Base-by-base conservation (phyloP, 106 monocot species). In the Dioscorea dumetorum region DNA sequence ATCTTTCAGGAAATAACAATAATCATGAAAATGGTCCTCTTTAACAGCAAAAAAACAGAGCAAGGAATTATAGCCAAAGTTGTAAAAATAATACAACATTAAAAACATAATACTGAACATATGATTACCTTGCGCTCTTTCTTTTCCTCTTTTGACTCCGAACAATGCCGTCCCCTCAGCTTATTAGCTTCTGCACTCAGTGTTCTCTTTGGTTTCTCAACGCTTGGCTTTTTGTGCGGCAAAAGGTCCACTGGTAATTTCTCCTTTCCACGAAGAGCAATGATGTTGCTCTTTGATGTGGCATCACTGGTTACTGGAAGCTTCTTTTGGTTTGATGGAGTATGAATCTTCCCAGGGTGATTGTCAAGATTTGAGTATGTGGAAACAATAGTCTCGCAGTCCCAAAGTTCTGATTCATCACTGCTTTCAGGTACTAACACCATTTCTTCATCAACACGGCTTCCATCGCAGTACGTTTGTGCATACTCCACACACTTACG, bases 351-450 rank as follows among this genome's bases (percentile, higher is more conserved):
- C 24, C 89, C 97, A 76, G 97, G 97, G 70, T 90, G 97, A 41
- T 93, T 92, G 70, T 99, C 92, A 70, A 90, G 74, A 69, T 90
- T 99, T 18, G 97, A 90, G 65, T 83, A 99, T 14, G 92, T 99
- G 22, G 89, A 85, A 63, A 99, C 82, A 78, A 99, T 93, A 48
- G 87, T 99, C 50, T 99, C 92, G 59, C 92, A 99, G 67, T 99
- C 97, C 92, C 92, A 92, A 20, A 57, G 15, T 68, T 99, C 92
- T 68, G 87, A 93, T 66, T 99, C 97, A 68, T 90, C 85, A 63
- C 87, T 93, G 68, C 92, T 93, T 77, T 90, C 89, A 28, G 83
- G 77, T 69, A 78, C 80, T 51, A 85, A 5, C 17, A 91, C 77
- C 6, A 77, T 62, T 34, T 76, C 80, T 69, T 82, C 70, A 28